Base-by-base conservation (phyloP, 1,284 basidiomycete species). In the Cutaneotrichosporon curvatum region DNA sequence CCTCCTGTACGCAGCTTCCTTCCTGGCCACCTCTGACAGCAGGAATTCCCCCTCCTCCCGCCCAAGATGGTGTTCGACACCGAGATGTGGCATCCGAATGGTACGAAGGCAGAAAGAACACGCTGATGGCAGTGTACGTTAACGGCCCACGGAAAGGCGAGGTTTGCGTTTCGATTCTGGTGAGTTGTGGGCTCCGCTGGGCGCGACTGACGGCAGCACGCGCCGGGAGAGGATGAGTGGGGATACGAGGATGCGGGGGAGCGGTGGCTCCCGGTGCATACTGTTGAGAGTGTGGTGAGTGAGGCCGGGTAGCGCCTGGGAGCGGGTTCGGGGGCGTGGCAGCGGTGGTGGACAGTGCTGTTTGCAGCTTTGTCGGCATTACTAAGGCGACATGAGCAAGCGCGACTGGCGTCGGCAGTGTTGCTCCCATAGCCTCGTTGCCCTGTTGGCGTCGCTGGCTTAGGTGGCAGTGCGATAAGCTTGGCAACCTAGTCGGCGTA, bases 21-120 rank as follows among this genome's bases (percentile, higher is more conserved):
- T n/a, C 12, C 32, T 20, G 21, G 22, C 11, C 9, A 19, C 9
- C 39, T 38, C 45, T 51, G 35, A 55, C 37, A 2, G 0, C 50
- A 69, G 63, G 89, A 95, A 69, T 98, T 85, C 69, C 94, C 94
- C 16, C 74, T 96, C 43, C 75, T 84, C 32, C 94, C 94, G 16
- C 94, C 94, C 32, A 94, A 87, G 80, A 90, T 98, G 88, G 81
- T 81, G 47, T 98, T 98, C 69, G 79, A 86, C 55, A 91, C 91
- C 5, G 82, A 83, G 51, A 97, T 98, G 92, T 97, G 94, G 94
- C 94, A 98, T 73, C 94, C 95, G 12, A 98, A 96, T 72, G 88
- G 92, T 94, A 56, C 63, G 6, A 12, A n/a, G 12, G 16, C 37
- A 14, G n/a, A 4, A 4, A 19, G n/a, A 28, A 2, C 34, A 9